These are phyloP conservation scores for Gymnopus androsaceus DNA, from an alignment of 1,284 basidiomycete species.

Conservation along the genomic window DNA sequence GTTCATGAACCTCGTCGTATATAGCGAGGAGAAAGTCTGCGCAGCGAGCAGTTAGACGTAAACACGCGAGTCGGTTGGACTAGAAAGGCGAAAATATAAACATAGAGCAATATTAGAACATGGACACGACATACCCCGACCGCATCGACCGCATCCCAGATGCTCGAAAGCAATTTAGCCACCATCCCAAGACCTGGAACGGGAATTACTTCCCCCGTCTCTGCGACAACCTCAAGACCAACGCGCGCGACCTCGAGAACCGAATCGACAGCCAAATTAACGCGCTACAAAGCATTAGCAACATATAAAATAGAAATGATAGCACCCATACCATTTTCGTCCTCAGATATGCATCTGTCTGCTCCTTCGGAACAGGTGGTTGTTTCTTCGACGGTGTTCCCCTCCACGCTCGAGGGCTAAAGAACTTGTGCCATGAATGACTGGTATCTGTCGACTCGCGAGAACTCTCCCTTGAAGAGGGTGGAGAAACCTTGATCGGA, in stretches of 20 bases:
- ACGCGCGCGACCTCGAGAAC: slow-evolving; percentile 2
- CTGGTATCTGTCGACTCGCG: slow-evolving; percentile 1
- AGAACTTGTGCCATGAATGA: slow-evolving; percentile 4
- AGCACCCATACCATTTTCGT: slow-evolving; percentile 7
- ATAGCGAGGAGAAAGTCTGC: slow-evolving; percentile 16
- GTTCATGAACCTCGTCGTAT: slow-evolving; percentile 7
- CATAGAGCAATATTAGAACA: neutral
- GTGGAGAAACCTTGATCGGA: neutral
- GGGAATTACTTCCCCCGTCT: slow-evolving; percentile 12
- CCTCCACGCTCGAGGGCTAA: slow-evolving; percentile 14
- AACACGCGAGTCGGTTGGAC: slow-evolving; percentile 16
- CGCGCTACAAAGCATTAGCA: slow-evolving; percentile 1
- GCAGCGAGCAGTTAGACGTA: slow-evolving; percentile 15
- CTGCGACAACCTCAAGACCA: slow-evolving; percentile 7
- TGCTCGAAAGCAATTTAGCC: slow-evolving; percentile 12
- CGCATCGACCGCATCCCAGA: slow-evolving; percentile 15
- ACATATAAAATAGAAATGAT: neutral
- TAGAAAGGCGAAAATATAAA: neutral
- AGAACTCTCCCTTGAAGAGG: too few relatives aligned
- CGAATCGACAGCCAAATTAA: slow-evolving; percentile 6
- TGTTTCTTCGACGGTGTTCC: slow-evolving; percentile 8
- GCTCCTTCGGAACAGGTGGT: slow-evolving; percentile 11
- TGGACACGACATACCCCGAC: slow-evolving; percentile 11
- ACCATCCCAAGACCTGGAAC: slow-evolving; percentile 12
- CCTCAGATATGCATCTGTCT: slow-evolving; percentile 13